These are phyloP conservation scores for Teunomyces tritomae DNA, from an alignment of 805 yeast species.

Conservation along the genomic window DNA sequence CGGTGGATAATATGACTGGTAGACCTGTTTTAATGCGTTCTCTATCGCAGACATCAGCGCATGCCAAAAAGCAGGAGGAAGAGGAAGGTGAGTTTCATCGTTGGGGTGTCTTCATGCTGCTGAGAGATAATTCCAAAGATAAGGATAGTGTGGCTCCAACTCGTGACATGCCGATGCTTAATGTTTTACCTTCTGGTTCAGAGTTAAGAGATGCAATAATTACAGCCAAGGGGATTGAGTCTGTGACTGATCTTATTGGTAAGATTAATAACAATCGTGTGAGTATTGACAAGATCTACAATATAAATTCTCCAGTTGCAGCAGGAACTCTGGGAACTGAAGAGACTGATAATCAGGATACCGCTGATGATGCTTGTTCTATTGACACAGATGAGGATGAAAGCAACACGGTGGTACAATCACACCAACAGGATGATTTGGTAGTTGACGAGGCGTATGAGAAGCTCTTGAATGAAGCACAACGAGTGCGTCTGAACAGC, in stretches of 20 bases:
- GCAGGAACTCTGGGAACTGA: conserved; percentile 10
- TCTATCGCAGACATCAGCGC: conserved; percentile 59
- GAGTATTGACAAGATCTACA: conserved; percentile 50
- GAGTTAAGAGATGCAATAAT: conserved; percentile 61
- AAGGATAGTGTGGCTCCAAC: background rate
- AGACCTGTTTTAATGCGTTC: conserved; percentile 66
- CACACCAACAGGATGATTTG: conserved; percentile 14
- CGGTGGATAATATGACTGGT: conserved; percentile 70
- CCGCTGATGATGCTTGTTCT: conserved; percentile 19
- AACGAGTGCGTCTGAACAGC: conserved; percentile 57
- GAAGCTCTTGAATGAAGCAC: conserved; percentile 64
- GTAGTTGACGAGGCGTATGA: conserved; percentile 75
- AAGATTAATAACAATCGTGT: conserved; percentile 56
- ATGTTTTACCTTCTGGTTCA: conserved; percentile 51
- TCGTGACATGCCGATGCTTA: conserved; percentile 27
- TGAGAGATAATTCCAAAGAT: conserved; percentile 36
- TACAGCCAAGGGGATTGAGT: conserved; percentile 71
- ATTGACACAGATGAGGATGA: conserved; percentile 26
- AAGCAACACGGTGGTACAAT: background rate
- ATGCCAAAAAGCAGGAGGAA: conserved; percentile 75
- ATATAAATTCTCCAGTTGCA: conserved; percentile 17
- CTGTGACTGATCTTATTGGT: conserved; percentile 63
- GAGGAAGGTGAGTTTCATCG: conserved; percentile 93
- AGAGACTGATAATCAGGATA: background rate
- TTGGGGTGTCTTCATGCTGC: conserved; percentile 79